Conservation (phyloP, 345 rosid species). For the Populus pruinosa region DNA sequence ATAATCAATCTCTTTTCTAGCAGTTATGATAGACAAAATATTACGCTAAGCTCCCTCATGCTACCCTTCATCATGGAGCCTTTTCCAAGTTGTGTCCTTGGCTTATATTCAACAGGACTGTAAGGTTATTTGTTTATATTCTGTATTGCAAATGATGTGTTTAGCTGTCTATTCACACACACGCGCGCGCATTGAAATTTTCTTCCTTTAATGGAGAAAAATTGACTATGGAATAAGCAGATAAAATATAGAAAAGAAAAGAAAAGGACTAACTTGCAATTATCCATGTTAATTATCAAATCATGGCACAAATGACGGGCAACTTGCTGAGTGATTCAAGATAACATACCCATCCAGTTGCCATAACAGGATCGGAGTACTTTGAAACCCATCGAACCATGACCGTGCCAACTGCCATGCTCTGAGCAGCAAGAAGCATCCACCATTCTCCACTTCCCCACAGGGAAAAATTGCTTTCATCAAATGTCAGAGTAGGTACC, state of each 20-base stretch:
- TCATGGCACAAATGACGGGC: background rate
- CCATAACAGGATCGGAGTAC: conserved; percentile 91
- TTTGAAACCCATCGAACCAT: conserved; percentile 95
- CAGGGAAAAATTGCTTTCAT: conserved; percentile 51
- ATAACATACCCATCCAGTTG: conserved; percentile 89
- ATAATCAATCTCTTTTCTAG: too few relatives aligned
- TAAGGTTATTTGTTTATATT: background rate
- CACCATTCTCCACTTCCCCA: conserved; percentile 99
- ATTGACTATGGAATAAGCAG: too few relatives aligned
- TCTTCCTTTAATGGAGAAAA: background rate
- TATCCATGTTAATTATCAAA: background rate
- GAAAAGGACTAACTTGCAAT: background rate
- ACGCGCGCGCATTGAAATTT: background rate
- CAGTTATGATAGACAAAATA: too few relatives aligned
- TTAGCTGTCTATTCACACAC: background rate
- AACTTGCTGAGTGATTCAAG: background rate
- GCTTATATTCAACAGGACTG: background rate
- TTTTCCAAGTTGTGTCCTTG: background rate
- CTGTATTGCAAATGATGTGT: background rate
- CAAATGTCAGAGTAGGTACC: conserved; percentile 60
- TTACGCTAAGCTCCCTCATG: background rate
- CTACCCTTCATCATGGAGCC: background rate
- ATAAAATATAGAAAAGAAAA: too few relatives aligned
- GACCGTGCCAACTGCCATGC: conserved; percentile 92
- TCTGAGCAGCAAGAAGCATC: conserved; percentile 99